These are phyloP conservation scores for Phialophora chinensis DNA, from an alignment of 2,329 filamentous ascomycete species.

Conservation along the genomic window DNA sequence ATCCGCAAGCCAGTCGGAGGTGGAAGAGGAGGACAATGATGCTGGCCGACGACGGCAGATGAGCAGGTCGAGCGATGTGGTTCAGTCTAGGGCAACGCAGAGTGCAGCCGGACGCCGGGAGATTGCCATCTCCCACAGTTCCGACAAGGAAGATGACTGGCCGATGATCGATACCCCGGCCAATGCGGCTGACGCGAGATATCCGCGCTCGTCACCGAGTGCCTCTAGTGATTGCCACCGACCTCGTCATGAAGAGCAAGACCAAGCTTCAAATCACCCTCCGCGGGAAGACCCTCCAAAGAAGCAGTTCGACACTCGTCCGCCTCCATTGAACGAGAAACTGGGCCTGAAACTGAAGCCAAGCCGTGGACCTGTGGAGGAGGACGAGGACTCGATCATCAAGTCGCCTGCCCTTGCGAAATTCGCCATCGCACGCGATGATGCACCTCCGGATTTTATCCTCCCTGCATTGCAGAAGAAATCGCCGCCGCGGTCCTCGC, in stretches of 20 bases:
- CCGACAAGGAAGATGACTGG: constrained; percentile 25
- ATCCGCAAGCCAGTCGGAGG: constrained; percentile 51
- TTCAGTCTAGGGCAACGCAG: background rate
- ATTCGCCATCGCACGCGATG: constrained; percentile 45
- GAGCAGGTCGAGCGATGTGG: background rate
- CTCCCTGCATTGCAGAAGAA: constrained; percentile 49
- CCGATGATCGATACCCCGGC: constrained; percentile 30
- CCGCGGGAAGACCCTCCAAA: constrained; percentile 4
- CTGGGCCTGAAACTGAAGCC: constrained; percentile 19
- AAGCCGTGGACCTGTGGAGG: constrained; percentile 24
- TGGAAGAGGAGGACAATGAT: constrained; percentile 52
- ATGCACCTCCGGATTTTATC: constrained; percentile 43
- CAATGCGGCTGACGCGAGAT: constrained; percentile 1
- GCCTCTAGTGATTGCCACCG: background rate
- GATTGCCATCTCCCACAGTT: background rate
- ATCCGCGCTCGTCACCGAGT: background rate
- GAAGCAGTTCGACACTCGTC: constrained; percentile 17
- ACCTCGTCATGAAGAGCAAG: background rate
- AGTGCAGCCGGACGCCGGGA: background rate
- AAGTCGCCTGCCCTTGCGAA: constrained; percentile 44
- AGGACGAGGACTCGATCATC: constrained; percentile 39
- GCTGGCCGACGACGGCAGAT: constrained; percentile 27
- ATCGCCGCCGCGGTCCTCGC: constrained; percentile 45
- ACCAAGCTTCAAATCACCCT: background rate
- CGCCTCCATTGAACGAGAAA: constrained; percentile 18